Conservation (phyloP, 768 basidiomycete species). For the Tulasnella sp. region DNA sequence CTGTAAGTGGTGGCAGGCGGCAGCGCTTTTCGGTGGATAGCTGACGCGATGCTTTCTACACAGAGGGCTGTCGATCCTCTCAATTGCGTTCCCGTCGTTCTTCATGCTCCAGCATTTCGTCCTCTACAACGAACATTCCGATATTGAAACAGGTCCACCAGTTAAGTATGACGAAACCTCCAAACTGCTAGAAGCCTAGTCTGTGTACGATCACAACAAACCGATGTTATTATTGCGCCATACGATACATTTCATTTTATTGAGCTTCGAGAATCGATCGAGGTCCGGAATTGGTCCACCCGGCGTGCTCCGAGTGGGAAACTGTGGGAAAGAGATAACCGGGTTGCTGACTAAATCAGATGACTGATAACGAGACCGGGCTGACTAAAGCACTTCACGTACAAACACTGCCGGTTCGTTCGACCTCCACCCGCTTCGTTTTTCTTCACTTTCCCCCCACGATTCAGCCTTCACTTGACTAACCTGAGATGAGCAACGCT, state of each 20-base stretch:
- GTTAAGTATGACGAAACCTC: neutral
- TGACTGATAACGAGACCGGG: neutral
- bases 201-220: constrained; percentile 2
- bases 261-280: neutral
- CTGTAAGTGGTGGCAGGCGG: constrained; percentile 14
- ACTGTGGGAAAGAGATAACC: too few relatives aligned
- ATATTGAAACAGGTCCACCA: neutral
- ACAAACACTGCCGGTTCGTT: neutral
- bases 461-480: neutral
- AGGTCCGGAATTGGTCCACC: neutral
- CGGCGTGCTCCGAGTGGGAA: neutral
- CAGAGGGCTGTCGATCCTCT: constrained; percentile 28
- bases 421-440: neutral
- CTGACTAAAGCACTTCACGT: neutral
- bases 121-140: constrained; percentile 23
- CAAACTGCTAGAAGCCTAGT: neutral
- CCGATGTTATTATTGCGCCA: neutral
- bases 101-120: constrained; percentile 32
- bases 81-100: constrained; percentile 29
- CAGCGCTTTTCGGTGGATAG: neutral
- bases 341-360: neutral
- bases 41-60: neutral
- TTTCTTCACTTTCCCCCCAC: neutral
- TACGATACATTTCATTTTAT: neutral
- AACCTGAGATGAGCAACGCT: neutral